Evolutionary conservation across 2,329 filamentous ascomycete genomes (phyloP).

Genomic region (Aureobasidium sp.): DNA sequence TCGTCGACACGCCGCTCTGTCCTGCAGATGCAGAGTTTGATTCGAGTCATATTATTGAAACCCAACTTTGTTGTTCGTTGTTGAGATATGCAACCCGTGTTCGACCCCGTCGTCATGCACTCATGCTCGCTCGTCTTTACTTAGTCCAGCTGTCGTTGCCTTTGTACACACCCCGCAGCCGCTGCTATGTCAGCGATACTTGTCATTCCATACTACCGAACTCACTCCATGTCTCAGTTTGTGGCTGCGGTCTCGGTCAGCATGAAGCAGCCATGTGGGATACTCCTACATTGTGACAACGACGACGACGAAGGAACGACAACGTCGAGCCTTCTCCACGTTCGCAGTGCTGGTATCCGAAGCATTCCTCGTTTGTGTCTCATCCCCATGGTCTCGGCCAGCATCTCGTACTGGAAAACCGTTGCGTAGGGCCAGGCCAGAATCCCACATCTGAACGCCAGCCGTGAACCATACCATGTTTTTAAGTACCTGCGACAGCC

Average conservation of each 20-base stretch:
- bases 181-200: background rate
- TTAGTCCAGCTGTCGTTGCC: background rate
- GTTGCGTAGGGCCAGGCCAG: conserved; percentile 8
- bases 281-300: background rate
- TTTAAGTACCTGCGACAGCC: background rate
- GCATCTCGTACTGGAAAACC: background rate
- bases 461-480: conserved; percentile 1
- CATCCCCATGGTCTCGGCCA: conserved; percentile 4
- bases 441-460: background rate
- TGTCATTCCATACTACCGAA: background rate
- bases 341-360: background rate
- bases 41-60: background rate
- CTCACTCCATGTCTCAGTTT: conserved; percentile 3
- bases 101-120: background rate
- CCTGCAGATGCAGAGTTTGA: conserved; percentile 1
- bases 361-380: background rate
- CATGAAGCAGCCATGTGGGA: background rate
- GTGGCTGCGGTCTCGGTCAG: conserved; percentile 10
- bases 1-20: conserved; percentile 1
- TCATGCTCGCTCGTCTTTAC: background rate
- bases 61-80: background rate
- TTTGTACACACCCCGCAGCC: conserved; percentile 10
- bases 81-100: background rate
- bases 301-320: background rate
- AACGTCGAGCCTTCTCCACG: conserved; percentile 10